Conservation (phyloP, 108 stramenopile genomes). For the Cyclotella choctawhatcheeana region DNA sequence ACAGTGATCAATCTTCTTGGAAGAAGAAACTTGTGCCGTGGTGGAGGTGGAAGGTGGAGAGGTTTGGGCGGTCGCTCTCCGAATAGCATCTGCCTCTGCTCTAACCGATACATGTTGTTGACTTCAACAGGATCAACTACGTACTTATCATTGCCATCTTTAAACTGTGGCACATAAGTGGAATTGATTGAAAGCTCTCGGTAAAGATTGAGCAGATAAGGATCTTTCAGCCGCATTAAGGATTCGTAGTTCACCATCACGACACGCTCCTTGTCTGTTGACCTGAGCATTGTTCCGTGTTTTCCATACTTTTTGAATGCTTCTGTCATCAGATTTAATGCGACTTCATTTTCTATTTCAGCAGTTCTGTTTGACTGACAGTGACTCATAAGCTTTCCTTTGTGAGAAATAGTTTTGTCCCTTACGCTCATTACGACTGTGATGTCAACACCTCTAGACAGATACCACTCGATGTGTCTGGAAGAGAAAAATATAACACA, state of each 20-base stretch:
- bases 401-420: conserved; percentile 34
- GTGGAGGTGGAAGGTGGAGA: neutral
- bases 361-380: conserved; percentile 8
- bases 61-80: neutral
- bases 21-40: conserved; percentile 1
- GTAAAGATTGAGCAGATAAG: conserved; percentile 25
- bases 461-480: conserved; percentile 50
- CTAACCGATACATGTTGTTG: neutral
- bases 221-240: conserved; percentile 18
- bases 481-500: neutral
- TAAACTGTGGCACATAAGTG: conserved; percentile 20
- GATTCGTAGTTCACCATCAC: conserved; percentile 26
- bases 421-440: conserved; percentile 36
- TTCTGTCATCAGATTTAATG: conserved; percentile 22
- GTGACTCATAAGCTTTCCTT: conserved; percentile 17
- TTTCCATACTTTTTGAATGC: conserved; percentile 37
- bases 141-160: conserved; percentile 33
- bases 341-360: conserved; percentile 29
- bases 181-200: conserved; percentile 23
- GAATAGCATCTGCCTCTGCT: neutral
- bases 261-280: conserved; percentile 15
- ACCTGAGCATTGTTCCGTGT: conserved; percentile 9
- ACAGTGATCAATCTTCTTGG: conserved; percentile 13
- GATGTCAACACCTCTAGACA: conserved; percentile 43
- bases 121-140: neutral